Base-by-base conservation (phyloP, 176 grass and related monocot species). In the Luzula sylvatica region DNA sequence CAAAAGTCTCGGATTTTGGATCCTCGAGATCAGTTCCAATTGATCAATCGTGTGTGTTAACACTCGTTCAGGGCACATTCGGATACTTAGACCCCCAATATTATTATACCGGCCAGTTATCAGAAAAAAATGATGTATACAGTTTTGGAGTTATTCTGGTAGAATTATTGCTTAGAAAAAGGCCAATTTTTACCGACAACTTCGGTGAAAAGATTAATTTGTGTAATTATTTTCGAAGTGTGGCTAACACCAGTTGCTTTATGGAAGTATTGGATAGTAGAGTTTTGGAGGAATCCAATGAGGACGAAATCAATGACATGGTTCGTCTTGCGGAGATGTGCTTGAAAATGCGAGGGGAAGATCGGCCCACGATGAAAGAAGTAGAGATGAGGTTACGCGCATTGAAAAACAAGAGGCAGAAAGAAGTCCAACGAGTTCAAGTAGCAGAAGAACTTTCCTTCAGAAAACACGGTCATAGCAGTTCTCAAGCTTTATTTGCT, bases 81-180 rank as follows among this genome's bases (percentile, higher is more conserved):
- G 82, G 76, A 4, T 86, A 80, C 28, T 65, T 86, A 38, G 76
- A 76, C 18, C 75, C 52, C 7, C 63, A 78, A 29, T 78, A 83
- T 26, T 77, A 75, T 62, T 8, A 74, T 29, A 78, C 68, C 0
- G 46, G 83, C 0, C 42, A 71, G 46, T 6, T 82, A 0, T 78
- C 55, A 0, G 67, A 73, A 6, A 80, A 80, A 46, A 87, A 76
- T 29, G 82, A 86, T 54, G 72, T 80, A 3, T 86, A 78, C 26
- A 87, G 69, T 15, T 87, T 87, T 23, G 73, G 83, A 22, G 73
- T 87, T 14, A 74, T 82, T 38, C 23, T 87, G 2, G 65, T 70
- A 0, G 69, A 77, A 55, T 47, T 87, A 14, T 0, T 82, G 3
- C 19, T n/a, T 6, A 66, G 61, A 20, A 74, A 71, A 42, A 82